Evolutionary conservation across 177 flowering plant genomes (phyloP).

Genomic region (Vitis hybrid): DNA sequence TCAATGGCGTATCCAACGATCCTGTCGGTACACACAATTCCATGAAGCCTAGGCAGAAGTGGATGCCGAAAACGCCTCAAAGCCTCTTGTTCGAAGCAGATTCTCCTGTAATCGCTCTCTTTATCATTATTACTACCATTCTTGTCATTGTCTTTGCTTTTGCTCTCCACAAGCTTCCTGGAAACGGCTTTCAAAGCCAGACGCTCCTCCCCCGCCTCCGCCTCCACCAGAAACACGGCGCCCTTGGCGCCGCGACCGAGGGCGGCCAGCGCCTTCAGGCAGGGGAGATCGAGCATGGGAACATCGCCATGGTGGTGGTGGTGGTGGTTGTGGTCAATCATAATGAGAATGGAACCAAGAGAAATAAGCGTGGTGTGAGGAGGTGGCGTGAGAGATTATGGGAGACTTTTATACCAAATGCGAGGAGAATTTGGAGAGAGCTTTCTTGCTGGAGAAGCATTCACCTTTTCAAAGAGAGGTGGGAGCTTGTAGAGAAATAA

Average conservation of each 20-base stretch:
- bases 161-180: constrained; percentile 41
- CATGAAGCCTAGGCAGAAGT: constrained; percentile 63
- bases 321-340: constrained; percentile 24
- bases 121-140: constrained; percentile 14
- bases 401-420: too few species aligned
- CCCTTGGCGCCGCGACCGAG: constrained; percentile 90
- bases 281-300: constrained; percentile 23
- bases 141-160: constrained; percentile 7
- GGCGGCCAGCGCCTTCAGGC: constrained; percentile 41
- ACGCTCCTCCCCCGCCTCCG: constrained; percentile 11
- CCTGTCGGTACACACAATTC: constrained; percentile 48
- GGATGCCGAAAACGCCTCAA: constrained; percentile 54
- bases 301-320: constrained; percentile 5
- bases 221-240: constrained; percentile 58
- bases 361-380: neutral
- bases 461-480: neutral
- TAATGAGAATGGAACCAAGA: neutral
- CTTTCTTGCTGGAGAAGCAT: constrained; percentile 6
- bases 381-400: too few species aligned
- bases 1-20: constrained; percentile 72
- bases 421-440: too few species aligned
- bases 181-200: constrained; percentile 68
- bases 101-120: constrained; percentile 33
- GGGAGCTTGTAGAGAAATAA: too few species aligned
- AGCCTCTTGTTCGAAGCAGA: constrained; percentile 62